These are phyloP conservation scores for Nicotiana otophora DNA, from an alignment of 257 asterid genomes.

Conservation along the genomic window DNA sequence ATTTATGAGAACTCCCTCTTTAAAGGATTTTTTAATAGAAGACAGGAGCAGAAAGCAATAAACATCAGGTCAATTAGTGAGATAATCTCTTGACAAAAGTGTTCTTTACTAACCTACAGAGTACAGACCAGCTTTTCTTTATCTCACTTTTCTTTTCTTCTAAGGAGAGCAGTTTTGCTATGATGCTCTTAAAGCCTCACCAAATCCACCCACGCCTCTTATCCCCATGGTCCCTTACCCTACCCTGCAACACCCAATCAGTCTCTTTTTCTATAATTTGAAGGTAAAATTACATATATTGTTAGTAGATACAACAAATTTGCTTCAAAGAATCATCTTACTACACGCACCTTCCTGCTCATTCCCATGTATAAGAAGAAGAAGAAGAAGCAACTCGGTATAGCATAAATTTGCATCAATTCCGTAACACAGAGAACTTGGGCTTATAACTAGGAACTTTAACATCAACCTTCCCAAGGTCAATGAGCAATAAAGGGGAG, in stretches of 20 bases:
- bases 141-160: neutral
- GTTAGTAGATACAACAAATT: neutral
- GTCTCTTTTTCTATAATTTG: neutral
- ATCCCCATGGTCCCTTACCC: neutral
- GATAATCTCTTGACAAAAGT: neutral
- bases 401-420: neutral
- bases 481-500: neutral
- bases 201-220: neutral
- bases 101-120: neutral
- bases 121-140: neutral
- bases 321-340: neutral
- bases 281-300: neutral
- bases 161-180: neutral
- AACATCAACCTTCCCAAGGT: conserved; percentile 5
- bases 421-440: neutral
- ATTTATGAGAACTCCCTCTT: neutral
- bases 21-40: neutral
- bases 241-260: neutral
- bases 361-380: neutral
- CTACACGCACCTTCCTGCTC: neutral
- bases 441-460: neutral
- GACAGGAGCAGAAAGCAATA: neutral
- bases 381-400: neutral
- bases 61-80: neutral
- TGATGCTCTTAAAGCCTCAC: neutral